These are phyloP conservation scores for Sphaerulina musiva DNA, from an alignment of 2,329 filamentous ascomycete species.

Conservation along the genomic window DNA sequence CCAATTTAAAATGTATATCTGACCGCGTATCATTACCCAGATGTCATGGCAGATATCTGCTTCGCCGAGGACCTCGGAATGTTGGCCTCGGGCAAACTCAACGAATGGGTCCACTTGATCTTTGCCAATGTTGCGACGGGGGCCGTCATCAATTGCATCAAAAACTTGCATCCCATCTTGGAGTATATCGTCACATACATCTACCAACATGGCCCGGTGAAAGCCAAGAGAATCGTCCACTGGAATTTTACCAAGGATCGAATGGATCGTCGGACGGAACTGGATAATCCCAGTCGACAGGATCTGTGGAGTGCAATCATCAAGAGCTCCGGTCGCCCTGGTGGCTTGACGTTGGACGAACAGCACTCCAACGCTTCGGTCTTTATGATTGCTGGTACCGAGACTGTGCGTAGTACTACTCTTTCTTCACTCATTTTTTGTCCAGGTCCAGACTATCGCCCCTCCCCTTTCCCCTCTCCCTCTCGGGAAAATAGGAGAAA, in stretches of 20 bases:
- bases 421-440: conserved; percentile 21
- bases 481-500: too few species aligned
- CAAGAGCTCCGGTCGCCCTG: conserved; percentile 3
- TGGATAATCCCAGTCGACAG: conserved; percentile 17
- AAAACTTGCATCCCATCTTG: conserved; percentile 3
- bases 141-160: too few species aligned
- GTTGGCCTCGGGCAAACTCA: conserved; percentile 22
- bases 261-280: conserved; percentile 24
- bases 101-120: conserved; percentile 22
- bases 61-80: conserved; percentile 26
- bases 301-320: conserved; percentile 28
- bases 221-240: conserved; percentile 19
- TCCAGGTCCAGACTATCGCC: too few species aligned
- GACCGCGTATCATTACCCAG: too few species aligned
- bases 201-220: conserved; percentile 13
- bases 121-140: conserved; percentile 7
- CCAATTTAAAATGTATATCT: too few species aligned
- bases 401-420: not conserved
- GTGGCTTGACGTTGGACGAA: conserved; percentile 25
- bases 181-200: conserved; percentile 12
- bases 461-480: too few species aligned
- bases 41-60: conserved; percentile 28
- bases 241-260: conserved; percentile 20
- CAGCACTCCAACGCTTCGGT: conserved; percentile 30
- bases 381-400: conserved; percentile 36